These are phyloP conservation scores for Zizania palustris DNA, from an alignment of 202 grass and related monocot genomes.

Conservation along the genomic window DNA sequence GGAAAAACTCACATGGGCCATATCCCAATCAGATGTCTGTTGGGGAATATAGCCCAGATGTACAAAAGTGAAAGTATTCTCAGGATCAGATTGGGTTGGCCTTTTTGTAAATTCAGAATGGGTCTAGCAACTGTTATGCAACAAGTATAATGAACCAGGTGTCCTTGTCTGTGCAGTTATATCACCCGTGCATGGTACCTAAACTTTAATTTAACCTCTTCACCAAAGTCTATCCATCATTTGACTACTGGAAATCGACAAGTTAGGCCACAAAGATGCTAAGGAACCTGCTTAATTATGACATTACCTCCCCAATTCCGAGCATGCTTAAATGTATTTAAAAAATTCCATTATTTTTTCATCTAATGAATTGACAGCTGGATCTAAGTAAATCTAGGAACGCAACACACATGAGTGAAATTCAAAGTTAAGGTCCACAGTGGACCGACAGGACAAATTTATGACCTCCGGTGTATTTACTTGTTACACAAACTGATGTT, in stretches of 20 bases:
- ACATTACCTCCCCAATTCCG: background rate
- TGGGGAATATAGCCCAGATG: background rate
- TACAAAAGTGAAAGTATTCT: conserved; percentile 20
- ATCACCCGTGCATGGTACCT: background rate
- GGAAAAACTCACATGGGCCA: background rate
- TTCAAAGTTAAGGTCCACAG: conserved; percentile 1
- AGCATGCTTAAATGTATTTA: conserved; percentile 4
- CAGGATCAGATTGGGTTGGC: background rate
- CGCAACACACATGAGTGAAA: background rate
- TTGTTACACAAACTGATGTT: background rate
- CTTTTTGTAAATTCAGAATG: conserved; percentile 19
- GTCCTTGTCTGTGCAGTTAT: background rate
- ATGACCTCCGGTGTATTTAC: conserved; percentile 6
- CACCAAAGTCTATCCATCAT: background rate
- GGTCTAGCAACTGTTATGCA: background rate
- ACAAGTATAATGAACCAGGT: conserved; percentile 5
- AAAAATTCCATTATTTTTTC: background rate
- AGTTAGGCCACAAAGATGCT: background rate
- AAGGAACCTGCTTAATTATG: conserved; percentile 9
- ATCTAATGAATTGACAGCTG: background rate
- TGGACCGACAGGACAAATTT: background rate
- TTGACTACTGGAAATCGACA: background rate
- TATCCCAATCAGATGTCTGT: background rate
- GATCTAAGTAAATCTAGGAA: conserved; percentile 6
- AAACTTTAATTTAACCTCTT: conserved; percentile 24